Conservation (phyloP, 495 filamentous ascomycete genomes). For the Penicillium cataractarum region DNA sequence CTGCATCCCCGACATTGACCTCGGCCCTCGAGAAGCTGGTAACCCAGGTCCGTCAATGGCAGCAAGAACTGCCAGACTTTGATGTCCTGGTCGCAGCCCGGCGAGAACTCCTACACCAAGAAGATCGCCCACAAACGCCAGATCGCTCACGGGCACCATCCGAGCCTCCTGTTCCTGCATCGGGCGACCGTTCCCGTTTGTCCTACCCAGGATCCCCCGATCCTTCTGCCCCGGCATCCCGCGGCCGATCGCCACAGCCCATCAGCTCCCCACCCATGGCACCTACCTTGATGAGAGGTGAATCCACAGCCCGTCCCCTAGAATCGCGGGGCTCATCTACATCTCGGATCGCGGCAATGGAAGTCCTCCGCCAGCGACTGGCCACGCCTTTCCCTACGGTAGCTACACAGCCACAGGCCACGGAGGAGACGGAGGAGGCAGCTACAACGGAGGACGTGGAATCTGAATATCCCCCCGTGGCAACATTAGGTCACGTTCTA, state of each 20-base stretch:
- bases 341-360: constrained; percentile 33
- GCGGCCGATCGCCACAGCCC: constrained; percentile 26
- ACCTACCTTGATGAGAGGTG: constrained; percentile 25
- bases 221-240: constrained; percentile 41
- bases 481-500: constrained; percentile 82
- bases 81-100: constrained; percentile 76
- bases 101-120: constrained; percentile 49
- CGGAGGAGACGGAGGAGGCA: constrained; percentile 26
- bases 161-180: constrained; percentile 23
- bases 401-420: constrained; percentile 5
- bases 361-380: constrained; percentile 43
- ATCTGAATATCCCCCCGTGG: constrained; percentile 28
- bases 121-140: constrained; percentile 29
- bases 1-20: constrained; percentile 45
- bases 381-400: constrained; percentile 39
- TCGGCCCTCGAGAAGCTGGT: constrained; percentile 55
- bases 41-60: constrained; percentile 65
- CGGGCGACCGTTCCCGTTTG: constrained; percentile 47
- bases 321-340: constrained; percentile 37
- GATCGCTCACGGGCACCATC: constrained; percentile 27
- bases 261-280: constrained; percentile 20
- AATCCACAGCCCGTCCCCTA: constrained; percentile 25
- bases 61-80: constrained; percentile 72
- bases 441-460: constrained; percentile 35
- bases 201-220: constrained; percentile 62